These are phyloP conservation scores for Marvania coccoides DNA, from an alignment of 139 green algal genomes.

Conservation along the genomic window DNA sequence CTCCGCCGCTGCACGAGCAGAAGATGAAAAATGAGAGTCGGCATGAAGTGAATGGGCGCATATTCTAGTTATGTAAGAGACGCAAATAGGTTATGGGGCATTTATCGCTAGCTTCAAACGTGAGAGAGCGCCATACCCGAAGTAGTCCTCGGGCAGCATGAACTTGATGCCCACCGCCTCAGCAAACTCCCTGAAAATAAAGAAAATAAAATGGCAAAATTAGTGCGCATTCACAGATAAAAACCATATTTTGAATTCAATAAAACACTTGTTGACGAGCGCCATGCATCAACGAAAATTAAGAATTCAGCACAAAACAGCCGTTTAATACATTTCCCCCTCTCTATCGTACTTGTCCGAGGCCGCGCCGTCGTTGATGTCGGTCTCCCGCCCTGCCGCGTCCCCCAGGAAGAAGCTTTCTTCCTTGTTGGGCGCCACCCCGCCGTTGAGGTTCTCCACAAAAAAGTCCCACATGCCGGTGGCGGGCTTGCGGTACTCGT, in stretches of 20 bases:
- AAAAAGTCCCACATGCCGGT: conserved; percentile 71
- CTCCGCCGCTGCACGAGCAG: neutral
- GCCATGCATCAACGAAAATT: neutral
- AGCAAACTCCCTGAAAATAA: conserved; percentile 45
- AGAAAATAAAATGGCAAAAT: no score
- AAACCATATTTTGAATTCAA: no score
- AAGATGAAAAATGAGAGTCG: neutral
- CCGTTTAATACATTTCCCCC: neutral
- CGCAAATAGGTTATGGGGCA: no score
- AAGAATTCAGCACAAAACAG: neutral
- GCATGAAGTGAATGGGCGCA: no score
- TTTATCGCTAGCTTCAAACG: no score
- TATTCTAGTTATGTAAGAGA: no score
- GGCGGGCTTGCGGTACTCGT: conserved; percentile 54
- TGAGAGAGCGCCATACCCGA: conserved; percentile 48
- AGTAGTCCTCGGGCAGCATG: conserved; percentile 42
- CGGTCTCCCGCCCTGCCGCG: conserved; percentile 36
- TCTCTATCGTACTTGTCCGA: conserved; percentile 40
- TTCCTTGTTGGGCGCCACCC: conserved; percentile 38
- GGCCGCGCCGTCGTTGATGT: conserved; percentile 28
- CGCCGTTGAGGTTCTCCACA: conserved; percentile 43
- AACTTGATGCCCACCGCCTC: conserved; percentile 41
- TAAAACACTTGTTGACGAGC: no score
- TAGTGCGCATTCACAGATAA: no score
- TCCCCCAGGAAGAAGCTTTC: conserved; percentile 62